Percentiles rank a stretch among this genome's conserved stretches.
These are phyloP conservation scores for Hypoxylon sp. DNA, from an alignment of 2,329 filamentous ascomycete species.

Conservation along the genomic window DNA sequence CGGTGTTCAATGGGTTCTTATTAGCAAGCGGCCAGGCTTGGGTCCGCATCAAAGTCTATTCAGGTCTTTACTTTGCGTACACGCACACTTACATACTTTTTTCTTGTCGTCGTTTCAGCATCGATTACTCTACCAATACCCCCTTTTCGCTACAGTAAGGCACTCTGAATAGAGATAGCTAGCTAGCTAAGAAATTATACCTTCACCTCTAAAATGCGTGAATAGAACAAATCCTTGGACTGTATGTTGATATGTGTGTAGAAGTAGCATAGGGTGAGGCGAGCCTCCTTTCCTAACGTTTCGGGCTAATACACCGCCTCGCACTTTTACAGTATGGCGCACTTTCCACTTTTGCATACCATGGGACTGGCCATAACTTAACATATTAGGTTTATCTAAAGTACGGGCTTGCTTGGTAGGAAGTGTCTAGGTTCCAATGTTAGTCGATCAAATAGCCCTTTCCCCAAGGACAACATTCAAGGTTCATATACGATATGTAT, in stretches of 20 bases:
- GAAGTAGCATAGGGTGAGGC: background rate
- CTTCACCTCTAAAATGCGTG: background rate
- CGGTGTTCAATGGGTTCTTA: constrained; percentile 38
- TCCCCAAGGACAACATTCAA: no score
- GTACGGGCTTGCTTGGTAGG: no score
- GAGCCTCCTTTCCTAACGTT: background rate
- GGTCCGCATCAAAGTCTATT: constrained; percentile 18
- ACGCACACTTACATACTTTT: constrained; percentile 20
- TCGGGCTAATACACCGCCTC: no score
- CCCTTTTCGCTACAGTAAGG: constrained; percentile 20
- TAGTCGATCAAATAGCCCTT: no score
- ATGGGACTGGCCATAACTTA: no score
- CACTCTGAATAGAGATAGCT: constrained; percentile 21
- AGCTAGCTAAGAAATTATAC: background rate
- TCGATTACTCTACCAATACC: constrained; percentile 36
- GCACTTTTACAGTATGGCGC: no score
- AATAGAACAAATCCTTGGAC: background rate
- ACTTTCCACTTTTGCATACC: no score
- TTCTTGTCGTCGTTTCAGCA: constrained; percentile 28
- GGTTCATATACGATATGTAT: background rate
- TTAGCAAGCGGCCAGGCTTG: constrained; percentile 6
- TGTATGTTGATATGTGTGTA: background rate
- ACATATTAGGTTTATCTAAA: no score
- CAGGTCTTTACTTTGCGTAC: constrained; percentile 18
- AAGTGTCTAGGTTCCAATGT: no score